Evolutionary conservation across 2,329 filamentous ascomycete species (phyloP).

Genomic region (Clonostachys solani): DNA sequence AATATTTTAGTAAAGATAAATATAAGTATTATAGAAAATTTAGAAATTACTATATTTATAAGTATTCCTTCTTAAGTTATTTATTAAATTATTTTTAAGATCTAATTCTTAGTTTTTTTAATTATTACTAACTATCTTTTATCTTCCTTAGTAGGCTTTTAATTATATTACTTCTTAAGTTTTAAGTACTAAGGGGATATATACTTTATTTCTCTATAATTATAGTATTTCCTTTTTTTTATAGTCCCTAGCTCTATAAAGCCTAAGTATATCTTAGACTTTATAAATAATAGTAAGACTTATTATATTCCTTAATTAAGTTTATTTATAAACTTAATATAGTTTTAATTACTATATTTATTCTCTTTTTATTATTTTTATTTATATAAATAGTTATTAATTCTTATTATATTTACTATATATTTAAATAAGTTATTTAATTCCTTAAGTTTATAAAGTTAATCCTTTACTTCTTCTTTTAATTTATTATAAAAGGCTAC

Average conservation of each 20-base stretch:
- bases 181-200: no score
- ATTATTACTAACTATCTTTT: slow-evolving; percentile 1
- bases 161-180: neutral
- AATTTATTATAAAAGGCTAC: no score
- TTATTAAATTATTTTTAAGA: slow-evolving; percentile 1
- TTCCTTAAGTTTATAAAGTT: no score
- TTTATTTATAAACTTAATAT: neutral
- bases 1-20: neutral
- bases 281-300: neutral
- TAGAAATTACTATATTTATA: neutral
- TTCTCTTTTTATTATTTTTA: neutral
- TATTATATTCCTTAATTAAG: no score
- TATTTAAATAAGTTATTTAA: no score
- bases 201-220: neutral
- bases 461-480: no score
- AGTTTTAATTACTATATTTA: neutral
- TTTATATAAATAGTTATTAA: no score
- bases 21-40: neutral
- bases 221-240: neutral
- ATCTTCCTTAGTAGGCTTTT: neutral
- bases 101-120: neutral
- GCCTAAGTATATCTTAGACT: neutral
- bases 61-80: neutral
- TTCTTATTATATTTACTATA: no score
- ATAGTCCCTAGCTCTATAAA: neutral